Base-by-base conservation (phyloP, 768 basidiomycete genomes). In the Zangia roseola region DNA sequence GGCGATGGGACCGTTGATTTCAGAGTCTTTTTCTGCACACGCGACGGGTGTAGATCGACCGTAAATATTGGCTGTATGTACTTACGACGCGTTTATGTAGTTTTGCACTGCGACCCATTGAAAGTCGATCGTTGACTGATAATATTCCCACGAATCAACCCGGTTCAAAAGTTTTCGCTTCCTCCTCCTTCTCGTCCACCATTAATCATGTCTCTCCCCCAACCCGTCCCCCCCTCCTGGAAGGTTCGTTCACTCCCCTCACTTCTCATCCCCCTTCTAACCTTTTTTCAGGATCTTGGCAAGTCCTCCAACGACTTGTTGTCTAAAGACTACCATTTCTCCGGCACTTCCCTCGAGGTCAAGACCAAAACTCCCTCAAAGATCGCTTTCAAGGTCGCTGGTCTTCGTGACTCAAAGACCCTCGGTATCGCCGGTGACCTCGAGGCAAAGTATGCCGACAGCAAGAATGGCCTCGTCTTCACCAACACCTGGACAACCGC, bases 241-340 rank as follows among this genome's bases (percentile, higher is more conserved):
- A 94, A 94, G 84, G 93, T 87, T 58, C 30, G 14, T 46, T 14
- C 10, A 20, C 5, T 40, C 20, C 13, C 1, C 9, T 19, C 14
- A 1, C 14, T 17, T 23, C 9, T 8, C 36, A 5, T 9, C n/a
- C 21, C 24, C 10, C 20, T 24, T 36, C 53, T 48, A 53, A 58
- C 16, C 41, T 12, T 7, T 26, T n/a, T 17, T 24, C 59, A 93
- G 91, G 91, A 93, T 71, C 86, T 93, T 60, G 95, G 95, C 73
- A 98, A 97, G 83, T 94, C 93, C 58, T 91, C 93, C 72, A 91
- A 85, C 64, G 95, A 98, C 82, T 75, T 98, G 55, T 79, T 99
- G 61, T 78, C 78, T 69, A 93, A 87, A 78, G 97, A 99, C 78
- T 98, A 84, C 79, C 85, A 82, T 61, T 86, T 91, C 82, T 68